phyloP scores from a whole-genome alignment of 495 filamentous ascomycete species.

The Penicillium pulvis region DNA sequence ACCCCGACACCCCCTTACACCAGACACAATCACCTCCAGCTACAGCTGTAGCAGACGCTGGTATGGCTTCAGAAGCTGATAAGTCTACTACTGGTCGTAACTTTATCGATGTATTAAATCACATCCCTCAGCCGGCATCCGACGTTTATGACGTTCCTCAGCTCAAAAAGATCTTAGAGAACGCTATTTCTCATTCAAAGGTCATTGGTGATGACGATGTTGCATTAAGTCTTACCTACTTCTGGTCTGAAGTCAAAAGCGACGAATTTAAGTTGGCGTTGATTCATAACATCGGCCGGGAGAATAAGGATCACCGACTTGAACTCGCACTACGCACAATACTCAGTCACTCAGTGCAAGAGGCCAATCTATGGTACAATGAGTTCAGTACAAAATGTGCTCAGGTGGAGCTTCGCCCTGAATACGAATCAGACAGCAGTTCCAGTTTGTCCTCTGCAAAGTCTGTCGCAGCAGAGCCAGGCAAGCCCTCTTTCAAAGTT shows the following conservation, averaged over 20 bases:
- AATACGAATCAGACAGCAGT: constrained; percentile 37
- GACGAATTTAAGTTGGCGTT: constrained; percentile 30
- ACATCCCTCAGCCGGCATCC: constrained; percentile 19
- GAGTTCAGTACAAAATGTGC: constrained; percentile 1
- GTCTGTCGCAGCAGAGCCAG: constrained; percentile 34
- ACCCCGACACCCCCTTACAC: constrained; percentile 7
- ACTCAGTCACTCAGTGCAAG: constrained; percentile 15
- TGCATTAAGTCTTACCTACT: constrained; percentile 22
- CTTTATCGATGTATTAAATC: constrained; percentile 14
- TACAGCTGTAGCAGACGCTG: constrained; percentile 1
- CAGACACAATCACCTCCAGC: constrained; percentile 8
- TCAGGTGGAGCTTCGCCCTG: not conserved
- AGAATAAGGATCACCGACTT: constrained; percentile 5
- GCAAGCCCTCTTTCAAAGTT: constrained; percentile 18
- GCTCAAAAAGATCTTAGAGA: constrained; percentile 18
- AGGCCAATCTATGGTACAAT: constrained; percentile 22
- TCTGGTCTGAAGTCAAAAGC: constrained; percentile 18
- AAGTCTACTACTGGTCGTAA: constrained; percentile 10
- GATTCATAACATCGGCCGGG: constrained; percentile 17
- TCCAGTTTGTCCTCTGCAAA: constrained; percentile 49
- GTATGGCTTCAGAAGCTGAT: constrained; percentile 6
- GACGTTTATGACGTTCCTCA: constrained; percentile 16
- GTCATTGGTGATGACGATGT: constrained; percentile 7
- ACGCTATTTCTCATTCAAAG: constrained; percentile 13
- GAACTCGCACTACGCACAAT: constrained; percentile 17